Evolutionary conservation across 2,329 filamentous ascomycete genomes (phyloP).

Genomic region (Pseudogymnoascus sp.): DNA sequence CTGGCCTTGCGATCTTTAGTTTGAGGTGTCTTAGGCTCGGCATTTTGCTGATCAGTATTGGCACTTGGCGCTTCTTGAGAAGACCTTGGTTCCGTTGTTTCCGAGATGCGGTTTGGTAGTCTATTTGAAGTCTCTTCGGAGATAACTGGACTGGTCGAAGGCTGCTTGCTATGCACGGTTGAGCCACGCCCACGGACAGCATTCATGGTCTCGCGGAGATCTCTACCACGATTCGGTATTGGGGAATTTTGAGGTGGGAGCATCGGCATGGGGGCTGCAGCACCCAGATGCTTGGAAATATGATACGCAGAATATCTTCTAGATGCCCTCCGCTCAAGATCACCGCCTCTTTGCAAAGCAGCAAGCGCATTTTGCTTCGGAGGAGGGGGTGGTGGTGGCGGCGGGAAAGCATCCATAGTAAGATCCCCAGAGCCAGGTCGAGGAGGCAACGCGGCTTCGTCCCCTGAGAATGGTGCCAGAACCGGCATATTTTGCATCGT

Average conservation of each 20-base stretch:
- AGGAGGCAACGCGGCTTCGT: constrained; percentile 44
- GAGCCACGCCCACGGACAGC: constrained; percentile 55
- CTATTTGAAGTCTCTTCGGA: constrained; percentile 57
- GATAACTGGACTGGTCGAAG: constrained; percentile 34
- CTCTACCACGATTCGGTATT: constrained; percentile 75
- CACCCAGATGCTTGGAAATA: constrained; percentile 86
- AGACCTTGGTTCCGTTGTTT: constrained; percentile 31
- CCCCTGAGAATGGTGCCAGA: constrained; percentile 61
- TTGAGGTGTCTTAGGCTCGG: constrained; percentile 46
- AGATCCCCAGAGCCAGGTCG: constrained; percentile 38
- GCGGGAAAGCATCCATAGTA: constrained; percentile 49
- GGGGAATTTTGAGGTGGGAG: constrained; percentile 77
- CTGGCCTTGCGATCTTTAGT: constrained; percentile 33
- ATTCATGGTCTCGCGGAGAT: constrained; percentile 76
- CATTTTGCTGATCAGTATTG: constrained; percentile 28
- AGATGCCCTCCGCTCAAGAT: constrained; percentile 85
- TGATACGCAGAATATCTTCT: constrained; percentile 93
- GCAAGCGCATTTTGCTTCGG: constrained; percentile 82
- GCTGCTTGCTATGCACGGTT: constrained; percentile 38
- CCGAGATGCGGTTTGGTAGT: constrained; percentile 51
- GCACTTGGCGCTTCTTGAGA: constrained; percentile 30
- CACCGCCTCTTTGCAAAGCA: constrained; percentile 82
- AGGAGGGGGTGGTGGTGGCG: constrained; percentile 63
- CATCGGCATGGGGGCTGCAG: constrained; percentile 78
- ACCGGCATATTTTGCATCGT: constrained; percentile 70